phyloP scores from a whole-genome alignment of 2,329 filamentous ascomycete genomes.

The Hirsutella rhossiliensis region DNA sequence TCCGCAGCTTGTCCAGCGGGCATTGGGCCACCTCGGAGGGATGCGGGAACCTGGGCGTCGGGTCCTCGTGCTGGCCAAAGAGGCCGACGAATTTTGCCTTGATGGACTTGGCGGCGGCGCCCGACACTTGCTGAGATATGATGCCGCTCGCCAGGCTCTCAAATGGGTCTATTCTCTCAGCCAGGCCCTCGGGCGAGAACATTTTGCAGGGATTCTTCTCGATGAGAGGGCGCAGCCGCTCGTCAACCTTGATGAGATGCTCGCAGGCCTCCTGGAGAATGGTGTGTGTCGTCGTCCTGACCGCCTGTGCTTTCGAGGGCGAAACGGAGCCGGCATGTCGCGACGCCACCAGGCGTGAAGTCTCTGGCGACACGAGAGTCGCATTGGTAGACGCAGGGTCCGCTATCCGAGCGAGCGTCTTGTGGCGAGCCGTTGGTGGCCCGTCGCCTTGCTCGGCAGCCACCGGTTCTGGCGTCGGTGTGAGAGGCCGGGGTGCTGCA shows the following conservation, averaged over 20 bases:
- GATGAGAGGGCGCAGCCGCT: conserved; percentile 59
- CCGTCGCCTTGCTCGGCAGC: conserved; percentile 23
- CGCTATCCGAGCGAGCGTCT: conserved; percentile 41
- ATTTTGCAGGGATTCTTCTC: conserved; percentile 63
- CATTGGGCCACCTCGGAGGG: conserved; percentile 59
- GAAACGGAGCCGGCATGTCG: conserved; percentile 31
- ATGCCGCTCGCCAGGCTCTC: conserved; percentile 73
- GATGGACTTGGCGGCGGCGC: conserved; percentile 81
- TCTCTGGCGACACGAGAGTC: conserved; percentile 57
- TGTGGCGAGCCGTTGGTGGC: conserved; percentile 25
- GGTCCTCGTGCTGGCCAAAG: conserved; percentile 37
- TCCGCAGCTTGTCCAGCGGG: conserved; percentile 57
- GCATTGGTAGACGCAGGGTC: conserved; percentile 57
- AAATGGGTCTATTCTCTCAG: conserved; percentile 81
- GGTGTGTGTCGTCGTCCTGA: conserved; percentile 51
- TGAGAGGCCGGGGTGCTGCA: conserved; percentile 23
- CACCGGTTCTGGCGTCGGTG: conserved; percentile 34
- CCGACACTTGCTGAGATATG: conserved; percentile 92
- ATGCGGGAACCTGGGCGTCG: conserved; percentile 49
- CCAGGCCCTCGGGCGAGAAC: conserved; percentile 73
- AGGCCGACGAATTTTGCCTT: conserved; percentile 71
- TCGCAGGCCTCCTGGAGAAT: conserved; percentile 64
- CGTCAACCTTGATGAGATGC: conserved; percentile 62
- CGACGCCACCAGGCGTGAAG: conserved; percentile 48
- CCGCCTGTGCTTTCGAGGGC: conserved; percentile 28